Base-by-base conservation (phyloP, 768 basidiomycete genomes). In the Baorangia bicolor region DNA sequence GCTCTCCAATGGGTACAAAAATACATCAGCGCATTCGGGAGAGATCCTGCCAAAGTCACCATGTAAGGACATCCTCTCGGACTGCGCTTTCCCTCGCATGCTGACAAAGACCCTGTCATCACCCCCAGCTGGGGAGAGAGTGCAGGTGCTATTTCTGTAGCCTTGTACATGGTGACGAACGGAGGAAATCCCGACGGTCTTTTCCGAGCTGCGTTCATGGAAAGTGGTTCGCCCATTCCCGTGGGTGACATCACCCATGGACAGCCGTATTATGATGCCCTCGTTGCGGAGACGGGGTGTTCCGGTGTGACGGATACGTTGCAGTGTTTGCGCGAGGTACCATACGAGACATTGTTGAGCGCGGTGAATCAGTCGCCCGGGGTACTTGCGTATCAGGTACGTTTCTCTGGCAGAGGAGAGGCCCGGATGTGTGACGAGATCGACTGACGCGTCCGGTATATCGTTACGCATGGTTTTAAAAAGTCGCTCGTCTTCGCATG, bases 21-120 rank as follows among this genome's bases (percentile, higher is more conserved):
- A 23, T 81, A 88, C 59, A 85, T 88, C 41, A 73, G 60, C 16
- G 66, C 67, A 0, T 89, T 88, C 58, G 86, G 87, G 12, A 86
- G 85, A 14, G 82, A 81, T 57, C 74, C 73, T n/a, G 62, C n/a
- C 12, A 75, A 78, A 69, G 78, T 77, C 8, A 65, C 73, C 13
- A 61, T 72, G 65, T 66, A 50, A 53, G 12, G 7, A 8, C 7
- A n/a, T 49, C 31, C 16, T 20, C 25, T 25, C 23, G 7, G 4
- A 16, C 27, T 21, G n/a, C n/a, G 18, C 7, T 21, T 56, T 43
- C 12, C 7, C 1, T 16, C 1, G 16, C 30, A 33, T 27, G 11
- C 31, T 43, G 13, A 41, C 23, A 34, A 5, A 18, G 1, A 14
- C 8, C 12, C 2, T 41, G 8, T 16, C n/a, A 11, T 40, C 21